A percentile compares a stretch with the other conserved stretches of the same genome.
Evolutionary conservation across 2,329 filamentous ascomycete genomes (phyloP).

Genomic region (Fusarium neocosmosporiellum): DNA sequence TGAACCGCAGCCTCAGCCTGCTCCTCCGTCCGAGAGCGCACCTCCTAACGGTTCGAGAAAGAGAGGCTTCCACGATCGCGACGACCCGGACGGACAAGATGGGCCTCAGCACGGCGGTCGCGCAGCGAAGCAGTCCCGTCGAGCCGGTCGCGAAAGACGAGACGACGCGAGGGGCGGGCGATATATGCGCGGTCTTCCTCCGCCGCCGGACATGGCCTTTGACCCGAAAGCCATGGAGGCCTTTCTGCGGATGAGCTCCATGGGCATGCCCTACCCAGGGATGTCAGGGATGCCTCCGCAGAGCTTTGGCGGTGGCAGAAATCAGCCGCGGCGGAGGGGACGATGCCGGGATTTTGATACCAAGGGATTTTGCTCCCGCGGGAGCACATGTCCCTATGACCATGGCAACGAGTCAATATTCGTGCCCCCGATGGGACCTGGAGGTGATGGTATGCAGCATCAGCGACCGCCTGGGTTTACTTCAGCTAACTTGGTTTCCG

Average conservation of each 20-base stretch:
- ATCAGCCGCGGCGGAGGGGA: slow-evolving; percentile 52
- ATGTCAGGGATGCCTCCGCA: slow-evolving; percentile 55
- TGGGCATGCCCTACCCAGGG: slow-evolving; percentile 56
- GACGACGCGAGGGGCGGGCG: slow-evolving; percentile 39
- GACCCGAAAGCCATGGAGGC: slow-evolving; percentile 71
- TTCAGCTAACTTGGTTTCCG: slow-evolving; percentile 18
- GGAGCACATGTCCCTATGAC: slow-evolving; percentile 75
- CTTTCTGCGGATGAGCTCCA: slow-evolving; percentile 70
- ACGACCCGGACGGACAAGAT: slow-evolving; percentile 30
- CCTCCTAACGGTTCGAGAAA: slow-evolving; percentile 46
- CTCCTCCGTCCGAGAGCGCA: slow-evolving; percentile 29
- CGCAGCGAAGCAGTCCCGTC: slow-evolving; percentile 69
- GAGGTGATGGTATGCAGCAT: slow-evolving; percentile 42
- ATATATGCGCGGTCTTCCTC: slow-evolving; percentile 29
- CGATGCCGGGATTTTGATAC: slow-evolving; percentile 78
- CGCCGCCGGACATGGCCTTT: slow-evolving; percentile 54
- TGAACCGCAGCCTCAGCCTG: slow-evolving; percentile 21
- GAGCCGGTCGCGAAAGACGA: slow-evolving; percentile 56
- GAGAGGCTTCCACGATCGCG: slow-evolving; percentile 50
- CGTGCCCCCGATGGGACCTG: slow-evolving; percentile 42
- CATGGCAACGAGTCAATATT: slow-evolving; percentile 68
- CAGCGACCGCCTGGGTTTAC: background rate
- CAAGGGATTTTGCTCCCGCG: slow-evolving; percentile 77
- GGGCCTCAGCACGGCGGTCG: slow-evolving; percentile 51
- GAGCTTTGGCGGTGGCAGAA: slow-evolving; percentile 37